A percentile compares a stretch with the other conserved stretches of the same genome.
These are phyloP conservation scores for Corylus heterophylla DNA, from an alignment of 306 rosid species.

Conservation along the genomic window DNA sequence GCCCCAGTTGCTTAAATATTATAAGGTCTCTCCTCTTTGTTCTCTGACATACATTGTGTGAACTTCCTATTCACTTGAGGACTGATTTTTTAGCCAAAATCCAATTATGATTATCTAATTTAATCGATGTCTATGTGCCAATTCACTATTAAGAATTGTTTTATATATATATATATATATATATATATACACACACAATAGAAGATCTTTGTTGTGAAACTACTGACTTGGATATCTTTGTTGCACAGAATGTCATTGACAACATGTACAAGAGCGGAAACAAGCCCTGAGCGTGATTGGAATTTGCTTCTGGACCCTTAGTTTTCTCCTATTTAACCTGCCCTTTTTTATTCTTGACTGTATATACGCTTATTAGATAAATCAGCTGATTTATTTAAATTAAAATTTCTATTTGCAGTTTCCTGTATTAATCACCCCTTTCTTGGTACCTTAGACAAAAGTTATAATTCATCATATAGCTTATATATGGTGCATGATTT, in stretches of 20 bases:
- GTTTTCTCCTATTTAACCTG: slow-evolving; percentile 15
- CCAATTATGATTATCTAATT: neutral
- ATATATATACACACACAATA: neutral
- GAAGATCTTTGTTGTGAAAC: neutral
- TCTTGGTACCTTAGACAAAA: too few species aligned
- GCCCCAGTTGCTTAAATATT: slow-evolving; percentile 84
- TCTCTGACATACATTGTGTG: neutral
- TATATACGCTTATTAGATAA: slow-evolving; percentile 23
- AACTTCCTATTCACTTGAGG: neutral
- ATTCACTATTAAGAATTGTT: neutral
- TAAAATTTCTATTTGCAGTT: neutral
- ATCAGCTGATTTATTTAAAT: neutral
- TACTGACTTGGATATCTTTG: slow-evolving; percentile 27
- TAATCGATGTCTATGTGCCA: neutral
- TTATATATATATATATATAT: too few species aligned
- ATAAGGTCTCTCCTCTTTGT: slow-evolving; percentile 52
- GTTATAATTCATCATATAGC: too few species aligned
- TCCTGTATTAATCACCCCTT: neutral
- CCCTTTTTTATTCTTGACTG: slow-evolving; percentile 21
- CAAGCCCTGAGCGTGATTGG: slow-evolving; percentile 48
- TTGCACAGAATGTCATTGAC: slow-evolving; percentile 60
- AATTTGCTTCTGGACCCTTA: slow-evolving; percentile 20
- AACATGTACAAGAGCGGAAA: slow-evolving; percentile 70
- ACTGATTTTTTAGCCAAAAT: slow-evolving; percentile 10
- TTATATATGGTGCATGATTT: too few species aligned